Evolutionary conservation across 2,329 filamentous ascomycete genomes (phyloP), one percentile per base, ranked within the genome.

Genomic region (Colletotrichum acutatum): DNA sequence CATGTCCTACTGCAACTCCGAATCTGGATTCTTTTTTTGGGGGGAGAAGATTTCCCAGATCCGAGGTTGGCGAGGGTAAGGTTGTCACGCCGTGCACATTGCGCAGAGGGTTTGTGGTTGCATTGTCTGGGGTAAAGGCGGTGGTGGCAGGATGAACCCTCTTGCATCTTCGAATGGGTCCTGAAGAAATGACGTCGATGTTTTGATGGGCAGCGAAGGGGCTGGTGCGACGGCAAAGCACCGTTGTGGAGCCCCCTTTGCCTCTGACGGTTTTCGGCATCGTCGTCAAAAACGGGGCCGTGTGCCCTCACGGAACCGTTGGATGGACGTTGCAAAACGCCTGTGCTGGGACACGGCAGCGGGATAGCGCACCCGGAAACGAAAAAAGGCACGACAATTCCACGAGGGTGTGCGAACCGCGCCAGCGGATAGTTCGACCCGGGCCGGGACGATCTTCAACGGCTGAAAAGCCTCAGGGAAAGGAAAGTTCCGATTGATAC

Each of bases 111-210:
- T 24, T 30, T 30, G 62, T 28, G 49, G 65, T 59, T 28, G 54
- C 54, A 70, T 69, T 54, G 70, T 65, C 70, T 70, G 66, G 70
- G 70, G 70, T 65, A 69, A n/a, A 72, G 66, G 59, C 52, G 14
- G 4, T 53, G 3, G 14, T 65, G 12, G 59, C 32, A 68, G 66
- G 59, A 65, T 65, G 66, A 64, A 56, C 70, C 70, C 66, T 69
- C 32, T 49, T 65, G 59, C 22, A 34, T 28, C 59, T 37, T 37
- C 42, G 46, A 64, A 46, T 65, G 49, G 54, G 54, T 34, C 32
- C 32, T 30, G 26, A 53, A 32, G 59, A 65, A 60, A 72, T 72
- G 70, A 72, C 70, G 70, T 72, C 70, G 66, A 59, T 56, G 42
- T 49, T 49, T 22, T 49, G 42, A 49, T 22, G 19, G 19, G 42